Base-by-base conservation (phyloP, 2,329 filamentous ascomycete species). In the Apiospora kogelbergensis region DNA sequence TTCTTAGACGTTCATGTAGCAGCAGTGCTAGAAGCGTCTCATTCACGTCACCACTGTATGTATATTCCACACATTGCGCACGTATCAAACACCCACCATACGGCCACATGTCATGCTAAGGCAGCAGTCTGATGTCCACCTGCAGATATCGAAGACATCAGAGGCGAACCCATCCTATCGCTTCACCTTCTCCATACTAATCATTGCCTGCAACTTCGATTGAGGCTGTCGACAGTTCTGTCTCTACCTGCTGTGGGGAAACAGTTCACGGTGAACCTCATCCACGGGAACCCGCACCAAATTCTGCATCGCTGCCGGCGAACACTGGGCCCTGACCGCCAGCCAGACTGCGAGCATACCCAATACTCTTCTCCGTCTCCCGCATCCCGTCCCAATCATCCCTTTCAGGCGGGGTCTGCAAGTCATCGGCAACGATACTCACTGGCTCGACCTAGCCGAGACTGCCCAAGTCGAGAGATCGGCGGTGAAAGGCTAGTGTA, bases 211-310 rank as follows among this genome's bases (percentile, higher is more conserved):
- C n/a, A 10, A 9, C 10, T 7, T 37, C 26, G 53, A 6, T n/a
- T 37, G 53, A 60, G 53, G 53, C 53, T 37, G 6, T 60, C 30
- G 17, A 60, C 26, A 60, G 30, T 11, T 17, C 30, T 33, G 26
- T 60, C 30, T 13, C 53, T 37, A n/a, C 30, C 53, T 60, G 33
- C 37, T 44, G 63, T 65, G 63, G 37, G 20, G 63, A 40, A 46
- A 37, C 44, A 48, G 65, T 53, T 66, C 65, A 26, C 45, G 65
- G 42, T 66, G 53, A 37, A 10, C 33, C 72, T 73, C 72, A 75
- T 73, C 70, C 64, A 75, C 77, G 77, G 77, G 76, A 78, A 70
- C 71, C 74, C 75, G 76, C 77, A 77, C 76, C 67, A 74, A 68
- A 44, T 72, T 71, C 71, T 73, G 75, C 76, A 76, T 75, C 75